A percentile compares a stretch with the other conserved stretches of the same genome.
phyloP scores from a whole-genome alignment of 306 rosid species.

The Glycine soja region DNA sequence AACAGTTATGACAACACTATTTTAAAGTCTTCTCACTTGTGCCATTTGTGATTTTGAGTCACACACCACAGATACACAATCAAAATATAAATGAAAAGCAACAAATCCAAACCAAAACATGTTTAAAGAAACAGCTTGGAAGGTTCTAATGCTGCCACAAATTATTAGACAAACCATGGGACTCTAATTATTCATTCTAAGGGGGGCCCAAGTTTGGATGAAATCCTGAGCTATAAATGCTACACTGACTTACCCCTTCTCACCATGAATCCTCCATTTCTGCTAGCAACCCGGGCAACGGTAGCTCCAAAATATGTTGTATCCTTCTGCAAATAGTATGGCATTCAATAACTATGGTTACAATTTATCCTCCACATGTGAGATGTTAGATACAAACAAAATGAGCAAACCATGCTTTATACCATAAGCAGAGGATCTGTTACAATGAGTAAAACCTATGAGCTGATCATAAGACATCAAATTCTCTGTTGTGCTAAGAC shows the following conservation, averaged over 20 bases:
- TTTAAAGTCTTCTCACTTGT: too few species aligned
- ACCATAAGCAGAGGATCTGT: too few species aligned
- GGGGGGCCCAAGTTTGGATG: not conserved
- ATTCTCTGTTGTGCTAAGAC: too few species aligned
- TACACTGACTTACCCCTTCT: constrained; percentile 10
- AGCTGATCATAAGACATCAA: too few species aligned
- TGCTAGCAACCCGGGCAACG: constrained; percentile 86
- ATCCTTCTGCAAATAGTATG: constrained; percentile 61
- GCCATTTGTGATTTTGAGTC: too few species aligned
- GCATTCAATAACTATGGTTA: not conserved
- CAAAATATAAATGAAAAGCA: not conserved
- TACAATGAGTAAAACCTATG: too few species aligned
- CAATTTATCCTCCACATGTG: not conserved
- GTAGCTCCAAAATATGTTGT: constrained; percentile 71
- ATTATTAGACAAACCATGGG: not conserved
- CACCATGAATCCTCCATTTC: constrained; percentile 85
- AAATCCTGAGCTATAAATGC: not conserved
- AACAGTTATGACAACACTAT: too few species aligned
- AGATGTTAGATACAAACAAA: not conserved
- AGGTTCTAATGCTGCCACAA: not conserved
- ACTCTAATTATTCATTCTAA: constrained; percentile 25
- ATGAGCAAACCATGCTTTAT: not conserved
- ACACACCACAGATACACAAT: too few species aligned
- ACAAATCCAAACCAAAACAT: constrained; percentile 7
- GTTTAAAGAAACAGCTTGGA: not conserved